Evolutionary conservation across 1,139 yeast genomes (phyloP).

Genomic region (Trichomonascaceae sp.): DNA sequence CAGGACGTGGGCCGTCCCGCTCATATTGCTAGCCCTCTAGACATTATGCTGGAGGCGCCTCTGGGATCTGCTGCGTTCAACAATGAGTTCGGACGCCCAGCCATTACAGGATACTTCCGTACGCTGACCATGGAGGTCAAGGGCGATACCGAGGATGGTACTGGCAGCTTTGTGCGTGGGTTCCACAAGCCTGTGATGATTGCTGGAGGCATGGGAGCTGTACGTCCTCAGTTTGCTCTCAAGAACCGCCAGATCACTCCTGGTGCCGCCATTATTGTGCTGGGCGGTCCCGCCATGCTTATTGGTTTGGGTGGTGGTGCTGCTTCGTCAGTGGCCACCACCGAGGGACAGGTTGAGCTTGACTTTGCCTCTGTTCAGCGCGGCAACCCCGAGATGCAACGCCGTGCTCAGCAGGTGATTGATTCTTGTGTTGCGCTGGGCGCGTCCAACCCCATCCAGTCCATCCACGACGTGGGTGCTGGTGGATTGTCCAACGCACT

Average conservation of each 20-base stretch:
- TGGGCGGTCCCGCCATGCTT: constrained; percentile 98
- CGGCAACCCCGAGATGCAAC: constrained; percentile 98
- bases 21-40: constrained; percentile 87
- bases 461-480: constrained; percentile 98
- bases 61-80: constrained; percentile 97
- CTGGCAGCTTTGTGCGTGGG: constrained; percentile 74
- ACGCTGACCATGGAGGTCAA: constrained; percentile 74
- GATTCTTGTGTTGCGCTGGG: constrained; percentile 87
- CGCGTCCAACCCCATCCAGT: constrained; percentile 72
- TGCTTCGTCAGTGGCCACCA: constrained; percentile 88
- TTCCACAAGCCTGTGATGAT: constrained; percentile 98
- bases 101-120: constrained; percentile 93
- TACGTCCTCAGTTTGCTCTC: constrained; percentile 84
- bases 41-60: constrained; percentile 96
- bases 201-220: constrained; percentile 98
- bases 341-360: constrained; percentile 88
- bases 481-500: constrained; percentile 97
- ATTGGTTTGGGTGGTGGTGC: constrained; percentile 99
- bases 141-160: constrained; percentile 26
- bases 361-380: constrained; percentile 99
- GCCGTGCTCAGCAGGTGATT: constrained; percentile 97
- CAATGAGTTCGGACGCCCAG: constrained; percentile 98
- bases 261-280: constrained; percentile 81
- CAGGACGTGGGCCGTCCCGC: constrained; percentile 72
- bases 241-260: constrained; percentile 84